A percentile compares a stretch with the other conserved stretches of the same genome.
phyloP scores from a whole-genome alignment of 1,284 basidiomycete genomes.

The Bjerkandera adusta region DNA sequence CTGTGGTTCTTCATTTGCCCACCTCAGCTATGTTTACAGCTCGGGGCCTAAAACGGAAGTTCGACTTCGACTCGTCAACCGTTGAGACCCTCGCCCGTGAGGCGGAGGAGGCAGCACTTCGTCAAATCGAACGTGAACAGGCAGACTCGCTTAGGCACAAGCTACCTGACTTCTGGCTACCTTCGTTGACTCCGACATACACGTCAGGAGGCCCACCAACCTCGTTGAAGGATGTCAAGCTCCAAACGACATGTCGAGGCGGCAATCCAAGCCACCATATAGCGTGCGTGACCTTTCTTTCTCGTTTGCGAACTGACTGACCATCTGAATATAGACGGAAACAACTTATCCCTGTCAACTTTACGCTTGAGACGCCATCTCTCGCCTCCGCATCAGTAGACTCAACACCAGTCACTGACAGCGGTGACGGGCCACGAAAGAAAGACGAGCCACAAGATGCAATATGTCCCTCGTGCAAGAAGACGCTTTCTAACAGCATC shows the following conservation, averaged over 20 bases:
- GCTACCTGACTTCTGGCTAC: slow-evolving; percentile 94
- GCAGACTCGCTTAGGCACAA: slow-evolving; percentile 81
- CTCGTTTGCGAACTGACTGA: neutral
- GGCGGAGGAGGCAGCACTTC: slow-evolving; percentile 83
- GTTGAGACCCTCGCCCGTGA: slow-evolving; percentile 72
- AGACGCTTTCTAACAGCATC: slow-evolving; percentile 76
- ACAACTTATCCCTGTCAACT: slow-evolving; percentile 72
- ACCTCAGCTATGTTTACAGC: slow-evolving; percentile 30
- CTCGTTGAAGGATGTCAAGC: slow-evolving; percentile 74
- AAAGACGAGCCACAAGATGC: slow-evolving; percentile 50
- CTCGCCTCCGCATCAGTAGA: slow-evolving; percentile 35
- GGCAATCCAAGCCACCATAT: slow-evolving; percentile 72
- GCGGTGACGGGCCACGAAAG: slow-evolving; percentile 37
- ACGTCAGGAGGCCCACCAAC: slow-evolving; percentile 58
- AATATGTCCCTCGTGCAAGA: slow-evolving; percentile 90
- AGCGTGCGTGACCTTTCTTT: slow-evolving; percentile 46
- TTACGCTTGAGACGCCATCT: slow-evolving; percentile 52
- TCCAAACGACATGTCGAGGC: slow-evolving; percentile 84
- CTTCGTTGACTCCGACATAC: slow-evolving; percentile 82
- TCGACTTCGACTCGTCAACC: slow-evolving; percentile 68
- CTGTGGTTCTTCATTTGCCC: neutral
- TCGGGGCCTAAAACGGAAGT: slow-evolving; percentile 69
- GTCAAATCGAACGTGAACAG: slow-evolving; percentile 82
- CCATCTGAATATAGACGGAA: slow-evolving; percentile 65
- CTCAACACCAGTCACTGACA: slow-evolving; percentile 38